Conservation (phyloP, 495 filamentous ascomycete genomes). For the Xeromyces bisporus region DNA sequence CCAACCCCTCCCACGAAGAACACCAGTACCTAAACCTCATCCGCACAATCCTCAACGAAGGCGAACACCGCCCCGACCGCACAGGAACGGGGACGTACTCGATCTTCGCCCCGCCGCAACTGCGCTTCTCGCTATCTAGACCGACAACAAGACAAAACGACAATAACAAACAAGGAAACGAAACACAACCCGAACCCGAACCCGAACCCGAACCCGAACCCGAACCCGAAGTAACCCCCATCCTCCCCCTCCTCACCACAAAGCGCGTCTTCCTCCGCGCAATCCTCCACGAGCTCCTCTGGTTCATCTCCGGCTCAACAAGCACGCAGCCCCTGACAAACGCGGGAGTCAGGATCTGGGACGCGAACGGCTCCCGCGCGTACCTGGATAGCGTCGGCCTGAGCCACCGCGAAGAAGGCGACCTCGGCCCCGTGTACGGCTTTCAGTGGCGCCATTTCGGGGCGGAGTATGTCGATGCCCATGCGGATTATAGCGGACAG, state of each 20-base stretch:
- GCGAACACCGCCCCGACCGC: constrained; percentile 69
- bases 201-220: constrained; percentile 19
- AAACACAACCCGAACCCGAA: no score
- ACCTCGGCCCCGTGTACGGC: constrained; percentile 91
- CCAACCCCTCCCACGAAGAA: constrained; percentile 33
- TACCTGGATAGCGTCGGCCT: constrained; percentile 77
- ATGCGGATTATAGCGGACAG: constrained; percentile 70
- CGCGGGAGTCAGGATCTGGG: constrained; percentile 89
- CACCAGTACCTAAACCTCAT: constrained; percentile 65
- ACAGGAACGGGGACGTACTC: constrained; percentile 88
- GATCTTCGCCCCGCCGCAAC: constrained; percentile 68
- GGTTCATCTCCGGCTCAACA: constrained; percentile 80
- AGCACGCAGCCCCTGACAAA: constrained; percentile 56
- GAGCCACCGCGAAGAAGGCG: constrained; percentile 60
- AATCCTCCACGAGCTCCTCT: constrained; percentile 84
- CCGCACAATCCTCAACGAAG: constrained; percentile 51
- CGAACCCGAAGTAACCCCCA: constrained; percentile 21
- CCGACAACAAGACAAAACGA: no score
- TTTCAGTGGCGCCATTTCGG: constrained; percentile 99
- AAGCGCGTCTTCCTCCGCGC: constrained; percentile 91
- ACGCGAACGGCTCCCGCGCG: constrained; percentile 81
- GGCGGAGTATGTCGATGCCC: constrained; percentile 62
- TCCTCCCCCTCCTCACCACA: constrained; percentile 86
- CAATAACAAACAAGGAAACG: no score
- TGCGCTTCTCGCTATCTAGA: constrained; percentile 69